Percentiles rank a stretch among this genome's conserved stretches.
These are phyloP conservation scores for Pleurostoma richardsiae DNA, from an alignment of 2,329 filamentous ascomycete species.

Conservation along the genomic window DNA sequence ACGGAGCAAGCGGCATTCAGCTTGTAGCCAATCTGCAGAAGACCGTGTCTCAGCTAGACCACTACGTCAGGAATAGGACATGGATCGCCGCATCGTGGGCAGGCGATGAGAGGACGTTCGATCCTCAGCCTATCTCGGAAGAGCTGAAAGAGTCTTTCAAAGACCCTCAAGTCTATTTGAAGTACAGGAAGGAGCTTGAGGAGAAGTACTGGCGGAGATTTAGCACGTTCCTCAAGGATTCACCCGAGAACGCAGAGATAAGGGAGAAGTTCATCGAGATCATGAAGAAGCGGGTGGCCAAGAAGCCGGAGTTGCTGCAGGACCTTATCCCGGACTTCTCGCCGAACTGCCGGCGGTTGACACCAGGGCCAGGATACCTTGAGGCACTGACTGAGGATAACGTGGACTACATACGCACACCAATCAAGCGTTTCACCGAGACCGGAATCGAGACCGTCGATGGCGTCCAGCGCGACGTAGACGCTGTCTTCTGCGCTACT, in stretches of 20 bases:
- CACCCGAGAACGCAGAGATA: conserved; percentile 40
- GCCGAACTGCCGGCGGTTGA: conserved; percentile 59
- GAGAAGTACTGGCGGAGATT: conserved; percentile 59
- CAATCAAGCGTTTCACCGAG: conserved; percentile 52
- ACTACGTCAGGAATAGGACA: conserved; percentile 60
- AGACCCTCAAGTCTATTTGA: conserved; percentile 55
- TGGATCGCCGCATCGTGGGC: conserved; percentile 64
- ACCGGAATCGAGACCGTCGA: conserved; percentile 57
- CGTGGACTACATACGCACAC: conserved; percentile 53
- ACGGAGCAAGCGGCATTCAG: conserved; percentile 57
- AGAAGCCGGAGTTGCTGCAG: conserved; percentile 50
- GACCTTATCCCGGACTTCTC: conserved; percentile 58
- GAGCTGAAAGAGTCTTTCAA: conserved; percentile 53
- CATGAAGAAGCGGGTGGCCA: conserved; percentile 47
- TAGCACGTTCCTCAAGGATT: conserved; percentile 46
- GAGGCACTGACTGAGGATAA: conserved; percentile 59
- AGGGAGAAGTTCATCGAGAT: conserved; percentile 41
- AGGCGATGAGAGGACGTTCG: conserved; percentile 46
- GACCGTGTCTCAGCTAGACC: conserved; percentile 46
- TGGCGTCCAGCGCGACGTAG: conserved; percentile 50
- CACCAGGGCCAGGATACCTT: conserved; percentile 62
- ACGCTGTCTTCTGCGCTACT: conserved; percentile 64
- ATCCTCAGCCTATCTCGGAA: conserved; percentile 47
- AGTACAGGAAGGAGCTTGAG: conserved; percentile 53
- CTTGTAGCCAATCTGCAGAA: conserved; percentile 47